Conservation (phyloP, 1,139 yeast genomes). For the Suhomyces terraborum region DNA sequence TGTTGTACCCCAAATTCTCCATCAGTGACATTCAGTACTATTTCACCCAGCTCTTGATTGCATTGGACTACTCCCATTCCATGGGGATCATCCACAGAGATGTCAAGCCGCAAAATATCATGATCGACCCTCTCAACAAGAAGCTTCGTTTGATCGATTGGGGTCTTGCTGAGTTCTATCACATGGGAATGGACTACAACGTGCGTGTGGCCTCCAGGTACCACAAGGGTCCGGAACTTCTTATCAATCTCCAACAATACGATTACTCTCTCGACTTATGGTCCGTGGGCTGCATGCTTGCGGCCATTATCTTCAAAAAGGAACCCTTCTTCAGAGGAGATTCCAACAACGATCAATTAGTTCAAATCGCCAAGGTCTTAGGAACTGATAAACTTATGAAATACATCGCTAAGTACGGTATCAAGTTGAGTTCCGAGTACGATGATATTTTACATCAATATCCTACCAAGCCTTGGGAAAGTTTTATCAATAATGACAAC, state of each 20-base stretch:
- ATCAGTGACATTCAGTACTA: constrained; percentile 67
- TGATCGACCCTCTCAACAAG: constrained; percentile 70
- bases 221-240: constrained; percentile 78
- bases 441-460: constrained; percentile 68
- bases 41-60: constrained; percentile 66
- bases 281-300: constrained; percentile 82
- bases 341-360: constrained; percentile 76
- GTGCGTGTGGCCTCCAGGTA: constrained; percentile 81
- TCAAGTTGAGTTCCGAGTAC: constrained; percentile 64
- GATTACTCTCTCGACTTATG: constrained; percentile 79
- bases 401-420: constrained; percentile 62
- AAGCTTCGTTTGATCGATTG: constrained; percentile 74
- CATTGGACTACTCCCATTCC: constrained; percentile 75
- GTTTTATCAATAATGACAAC: constrained; percentile 55
- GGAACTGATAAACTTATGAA: constrained; percentile 69
- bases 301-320: constrained; percentile 71
- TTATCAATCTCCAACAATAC: constrained; percentile 72
- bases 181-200: constrained; percentile 74
- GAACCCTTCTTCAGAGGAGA: constrained; percentile 82
- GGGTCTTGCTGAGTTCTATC: constrained; percentile 85
- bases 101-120: constrained; percentile 81
- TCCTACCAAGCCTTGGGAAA: constrained; percentile 66
- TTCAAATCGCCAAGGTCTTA: constrained; percentile 73
- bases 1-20: constrained; percentile 66
- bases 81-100: constrained; percentile 86